Conservation (phyloP, 2,329 filamentous ascomycete species). For the Thielaviopsis euricoi region DNA sequence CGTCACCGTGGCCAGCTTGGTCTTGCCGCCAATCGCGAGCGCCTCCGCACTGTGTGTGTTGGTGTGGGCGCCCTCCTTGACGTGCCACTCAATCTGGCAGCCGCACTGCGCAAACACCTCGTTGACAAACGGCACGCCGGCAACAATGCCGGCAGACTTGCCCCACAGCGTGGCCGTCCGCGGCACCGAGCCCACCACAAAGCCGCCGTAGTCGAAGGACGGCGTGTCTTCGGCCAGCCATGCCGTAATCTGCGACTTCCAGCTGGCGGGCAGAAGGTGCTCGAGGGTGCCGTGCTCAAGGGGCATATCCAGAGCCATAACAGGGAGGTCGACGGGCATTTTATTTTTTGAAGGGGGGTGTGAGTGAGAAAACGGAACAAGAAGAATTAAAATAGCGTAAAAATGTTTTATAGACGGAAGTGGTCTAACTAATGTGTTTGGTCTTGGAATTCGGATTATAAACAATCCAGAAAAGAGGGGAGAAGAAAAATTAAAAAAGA, state of each 20-base stretch:
- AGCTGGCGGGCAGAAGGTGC: conserved; percentile 70
- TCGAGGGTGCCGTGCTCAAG: conserved; percentile 27
- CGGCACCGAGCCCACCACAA: conserved; percentile 65
- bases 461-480: neutral
- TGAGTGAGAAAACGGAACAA: neutral
- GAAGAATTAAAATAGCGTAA: neutral
- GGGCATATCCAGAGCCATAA: conserved; percentile 10
- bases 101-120: conserved; percentile 83
- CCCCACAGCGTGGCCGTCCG: conserved; percentile 51
- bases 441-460: neutral
- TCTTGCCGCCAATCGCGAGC: conserved; percentile 25
- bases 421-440: neutral
- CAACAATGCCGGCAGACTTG: conserved; percentile 64
- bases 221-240: conserved; percentile 97
- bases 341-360: neutral
- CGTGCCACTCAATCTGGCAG: conserved; percentile 83
- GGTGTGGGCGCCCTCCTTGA: conserved; percentile 56
- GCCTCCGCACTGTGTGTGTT: conserved; percentile 37
- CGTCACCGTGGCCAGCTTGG: conserved; percentile 60
- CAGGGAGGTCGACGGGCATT: conserved; percentile 9
- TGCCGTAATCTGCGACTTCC: conserved; percentile 60
- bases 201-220: conserved; percentile 92
- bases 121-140: conserved; percentile 86
- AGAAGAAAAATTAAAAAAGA: no score
- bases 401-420: neutral